Evolutionary conservation across 2,329 filamentous ascomycete genomes (phyloP), one percentile per base, ranked within the genome.

Genomic region (Alternaria sp.): DNA sequence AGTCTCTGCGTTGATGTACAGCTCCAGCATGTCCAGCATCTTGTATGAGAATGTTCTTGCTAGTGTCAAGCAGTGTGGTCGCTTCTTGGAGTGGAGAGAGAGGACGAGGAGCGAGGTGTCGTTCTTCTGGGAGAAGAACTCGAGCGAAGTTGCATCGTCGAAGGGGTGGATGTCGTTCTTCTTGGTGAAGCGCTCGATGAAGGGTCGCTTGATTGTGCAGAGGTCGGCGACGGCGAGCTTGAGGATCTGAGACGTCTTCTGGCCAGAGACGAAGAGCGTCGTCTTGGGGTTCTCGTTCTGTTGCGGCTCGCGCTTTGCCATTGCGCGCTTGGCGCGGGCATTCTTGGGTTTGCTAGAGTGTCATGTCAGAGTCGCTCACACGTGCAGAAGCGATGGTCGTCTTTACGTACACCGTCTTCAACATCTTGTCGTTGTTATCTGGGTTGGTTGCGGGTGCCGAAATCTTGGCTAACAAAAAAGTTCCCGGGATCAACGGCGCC

Each of bases 71-170:
- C 90, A 90, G 81, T 99, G 93, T 6, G 94, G 94, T n/a, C 96
- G 87, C 86, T 98, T 99, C 87, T 98, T 99, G 80, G 88, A 93
- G 81, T 90, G 91, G 79, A 88, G 90, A 56, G 90, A 94, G 74
- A 97, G 97, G 69, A 96, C 87, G 69, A 97, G 86, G 51, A 97
- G 84, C 49, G 90, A 91, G 75, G 92, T 90, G 80, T 99, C 96
- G 83, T 99, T 99, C 85, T 98, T 99, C 78, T 94, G 90, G 67
- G 91, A 91, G 85, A 99, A 94, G 85, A 99, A 99, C 82, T 97
- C 93, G 70, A 98, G 87, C 57, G 91, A 95, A 26, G 90, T 86
- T 68, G 91, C 84, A 79, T 96, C 93, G 81, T 97, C 95, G 81
- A 99, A 99, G 3, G 96, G 96, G 81, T 96, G 93, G 74, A 97